Base-by-base conservation (phyloP, 2,329 filamentous ascomycete species). In the Calycina herbarum region DNA sequence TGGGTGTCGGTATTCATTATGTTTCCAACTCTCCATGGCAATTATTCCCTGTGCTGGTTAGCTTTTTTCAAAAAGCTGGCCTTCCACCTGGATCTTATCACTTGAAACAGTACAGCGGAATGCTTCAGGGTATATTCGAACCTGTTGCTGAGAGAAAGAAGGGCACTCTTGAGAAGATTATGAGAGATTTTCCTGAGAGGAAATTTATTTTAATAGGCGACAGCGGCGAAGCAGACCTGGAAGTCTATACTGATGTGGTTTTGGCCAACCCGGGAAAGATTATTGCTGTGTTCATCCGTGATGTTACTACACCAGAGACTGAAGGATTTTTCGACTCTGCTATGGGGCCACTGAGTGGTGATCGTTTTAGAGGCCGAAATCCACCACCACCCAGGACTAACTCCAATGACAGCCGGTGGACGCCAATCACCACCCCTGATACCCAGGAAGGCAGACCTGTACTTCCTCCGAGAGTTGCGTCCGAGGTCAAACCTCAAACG, bases 21-120 rank as follows among this genome's bases (percentile, higher is more conserved):
- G 96, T 97, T 70, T 99, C 95, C n/a, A 99, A 99, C 78, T 96
- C 94, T 61, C 95, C 95, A 0, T 99, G 96, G 96, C 96, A 99
- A 76, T 84, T 99, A 6, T 99, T 92, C 73, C 95, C 95, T 0
- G 87, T 98, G 2, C 81, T 99, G 11, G 90, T 92, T 5, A 92
- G 86, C 62, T 99, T 91, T 76, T 96, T 98, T 77, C 87, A 89
- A 69, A 79, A 90, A 51, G 91, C 91, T 6, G 91, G 91, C 1
- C 80, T 99, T 1, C 95, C 95, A 0, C 86, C 86, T 0, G 96
- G 95, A 0, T 97, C 94, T 0, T 91, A 98, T 70, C 96, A 99
- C 76, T 78, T 99, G 70, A 99, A 99, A 77, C 93, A 96, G 70
- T 99, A 99, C 78, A 92, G 88, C 67, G 95, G 96, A 59, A 97